Base-by-base conservation (phyloP, 2,329 filamentous ascomycete genomes). In the Colletotrichum orchidophilum region DNA sequence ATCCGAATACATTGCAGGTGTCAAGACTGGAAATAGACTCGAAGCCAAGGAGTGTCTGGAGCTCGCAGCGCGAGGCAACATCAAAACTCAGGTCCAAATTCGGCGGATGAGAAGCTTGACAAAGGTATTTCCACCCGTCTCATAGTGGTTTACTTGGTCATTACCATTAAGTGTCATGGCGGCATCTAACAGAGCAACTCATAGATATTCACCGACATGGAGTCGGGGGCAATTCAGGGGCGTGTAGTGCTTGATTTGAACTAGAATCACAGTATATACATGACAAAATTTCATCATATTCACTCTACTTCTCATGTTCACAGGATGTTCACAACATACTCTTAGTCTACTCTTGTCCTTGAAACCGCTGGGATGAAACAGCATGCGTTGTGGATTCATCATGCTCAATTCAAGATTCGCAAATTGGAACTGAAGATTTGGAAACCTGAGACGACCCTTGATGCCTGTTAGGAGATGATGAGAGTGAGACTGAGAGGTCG, bases 21-120 rank as follows among this genome's bases (percentile, higher is more conserved):
- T 71, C 50, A 73, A 73, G 39, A 72, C 71, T 6, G 71, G 71
- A 26, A 73, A 66, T 8, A 60, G 69, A 12, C 64, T 73, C 29
- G 71, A 73, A 53, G 60, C 60, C 63, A 73, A 69, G 61, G 63
- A 73, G 60, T 73, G 71, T 31, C 57, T 73, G 4, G 71, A 72
- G 24, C 60, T 73, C 5, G 71, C 71, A 6, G 71, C 71, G 13
- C 63, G 53, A 29, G 71, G 68, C 31, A 61, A 61, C 18, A 57
- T 73, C 42, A 73, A 72, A 58, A 72, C 71, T 24, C 71, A 63
- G 26, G 63, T 72, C 18, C 53, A 71, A 24, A 60, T 72, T 12
- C 71, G 71, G 26, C 71, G 71, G 12, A 72, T 73, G 71, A 46
- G 59, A 60, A 68, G 69, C 21, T 62, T 73, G 6, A 71, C 71